Conservation (phyloP, 768 basidiomycete genomes). For the Naganishia vishniacii region DNA sequence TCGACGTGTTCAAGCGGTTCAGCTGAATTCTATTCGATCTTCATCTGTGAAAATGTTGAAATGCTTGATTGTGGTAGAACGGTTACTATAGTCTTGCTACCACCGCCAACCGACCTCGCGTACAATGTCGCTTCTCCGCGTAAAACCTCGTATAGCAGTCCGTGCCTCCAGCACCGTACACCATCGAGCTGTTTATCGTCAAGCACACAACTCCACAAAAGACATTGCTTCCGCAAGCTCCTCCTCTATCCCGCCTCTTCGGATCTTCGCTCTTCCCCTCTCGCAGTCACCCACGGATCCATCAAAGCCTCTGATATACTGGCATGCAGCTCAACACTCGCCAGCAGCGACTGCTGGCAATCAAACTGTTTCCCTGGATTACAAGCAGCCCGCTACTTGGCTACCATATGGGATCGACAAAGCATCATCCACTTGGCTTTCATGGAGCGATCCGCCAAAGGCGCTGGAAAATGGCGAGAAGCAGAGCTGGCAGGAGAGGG, state of each 20-base stretch:
- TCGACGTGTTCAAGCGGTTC: too few relatives aligned
- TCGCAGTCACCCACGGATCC: conserved; percentile 29
- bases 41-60: too few relatives aligned
- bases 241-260: conserved; percentile 28
- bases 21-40: background rate
- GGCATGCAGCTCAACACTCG: conserved; percentile 22
- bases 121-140: conserved; percentile 21
- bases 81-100: too few relatives aligned
- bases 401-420: conserved; percentile 29
- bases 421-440: conserved; percentile 41
- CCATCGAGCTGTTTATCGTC: conserved; percentile 5
- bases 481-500: conserved; percentile 30
- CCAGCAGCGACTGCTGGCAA: conserved; percentile 8
- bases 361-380: conserved; percentile 4
- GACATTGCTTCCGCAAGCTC: background rate
- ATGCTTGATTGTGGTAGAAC: too few relatives aligned
- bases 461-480: conserved; percentile 18
- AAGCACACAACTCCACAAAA: conserved; percentile 11
- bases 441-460: conserved; percentile 35
- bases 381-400: conserved; percentile 23
- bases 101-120: background rate
- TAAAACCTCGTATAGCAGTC: background rate
- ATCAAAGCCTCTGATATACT: conserved; percentile 19
- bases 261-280: conserved; percentile 45
- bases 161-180: background rate